phyloP scores from a whole-genome alignment of 2,329 filamentous ascomycete genomes.

The Triangularia setosa region DNA sequence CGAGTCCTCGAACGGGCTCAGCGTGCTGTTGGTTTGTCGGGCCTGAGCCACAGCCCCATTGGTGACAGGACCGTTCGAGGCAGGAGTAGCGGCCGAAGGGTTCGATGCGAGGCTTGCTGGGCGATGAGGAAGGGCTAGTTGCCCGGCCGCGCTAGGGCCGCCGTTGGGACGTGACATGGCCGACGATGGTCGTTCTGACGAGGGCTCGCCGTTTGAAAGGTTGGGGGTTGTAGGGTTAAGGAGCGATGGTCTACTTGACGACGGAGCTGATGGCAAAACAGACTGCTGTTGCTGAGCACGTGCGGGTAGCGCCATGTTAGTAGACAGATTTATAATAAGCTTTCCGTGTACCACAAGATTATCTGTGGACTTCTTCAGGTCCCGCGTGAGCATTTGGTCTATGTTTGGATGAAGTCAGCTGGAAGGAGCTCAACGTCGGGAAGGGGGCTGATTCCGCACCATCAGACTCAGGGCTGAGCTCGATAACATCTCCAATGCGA shows the following conservation, averaged over 20 bases:
- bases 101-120: constrained; percentile 45
- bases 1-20: constrained; percentile 95
- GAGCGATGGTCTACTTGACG: constrained; percentile 45
- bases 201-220: constrained; percentile 40
- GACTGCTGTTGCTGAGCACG: constrained; percentile 39
- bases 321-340: constrained; percentile 92
- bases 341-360: constrained; percentile 98
- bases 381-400: constrained; percentile 98
- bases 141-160: constrained; percentile 35
- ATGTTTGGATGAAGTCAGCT: constrained; percentile 36
- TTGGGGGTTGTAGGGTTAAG: constrained; percentile 42
- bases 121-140: constrained; percentile 42
- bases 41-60: constrained; percentile 37
- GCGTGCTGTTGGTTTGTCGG: constrained; percentile 47
- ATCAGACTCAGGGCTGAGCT: constrained; percentile 83
- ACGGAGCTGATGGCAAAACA: constrained; percentile 31
- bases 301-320: constrained; percentile 72
- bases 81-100: constrained; percentile 22
- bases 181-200: constrained; percentile 50
- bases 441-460: constrained; percentile 51
- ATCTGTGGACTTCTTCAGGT: constrained; percentile 96
- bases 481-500: constrained; percentile 89
- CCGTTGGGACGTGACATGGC: constrained; percentile 50
- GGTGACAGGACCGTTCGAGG: constrained; percentile 25
- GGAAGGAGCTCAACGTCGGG: background rate